Conservation (phyloP, 768 basidiomycete genomes). For the Multifurca ochricompacta region DNA sequence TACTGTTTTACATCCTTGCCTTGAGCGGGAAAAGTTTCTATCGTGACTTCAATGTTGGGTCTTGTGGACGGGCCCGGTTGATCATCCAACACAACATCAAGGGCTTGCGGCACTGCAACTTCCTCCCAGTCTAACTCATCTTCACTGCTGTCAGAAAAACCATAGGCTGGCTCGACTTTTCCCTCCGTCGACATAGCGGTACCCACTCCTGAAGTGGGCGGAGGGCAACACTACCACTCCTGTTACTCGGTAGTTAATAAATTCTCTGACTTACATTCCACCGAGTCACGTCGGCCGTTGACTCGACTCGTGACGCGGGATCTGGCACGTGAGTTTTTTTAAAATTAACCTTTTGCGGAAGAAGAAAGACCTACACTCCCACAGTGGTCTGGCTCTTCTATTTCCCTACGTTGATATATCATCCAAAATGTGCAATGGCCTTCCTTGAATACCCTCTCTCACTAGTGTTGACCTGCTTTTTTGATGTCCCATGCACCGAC, state of each 20-base stretch:
- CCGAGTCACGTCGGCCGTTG: no score
- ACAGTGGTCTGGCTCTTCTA: neutral
- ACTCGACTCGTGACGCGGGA: no score
- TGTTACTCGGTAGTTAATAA: no score
- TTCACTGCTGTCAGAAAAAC: constrained; percentile 7
- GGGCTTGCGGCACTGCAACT: constrained; percentile 12
- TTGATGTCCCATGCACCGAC: neutral
- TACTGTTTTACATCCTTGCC: constrained; percentile 40
- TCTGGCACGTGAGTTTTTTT: no score
- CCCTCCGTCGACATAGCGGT: constrained; percentile 5
- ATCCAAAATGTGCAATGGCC: neutral
- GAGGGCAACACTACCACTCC: no score
- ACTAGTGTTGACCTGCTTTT: neutral
- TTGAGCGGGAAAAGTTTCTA: constrained; percentile 39
- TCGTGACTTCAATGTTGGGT: constrained; percentile 62
- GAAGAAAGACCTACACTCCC: no score
- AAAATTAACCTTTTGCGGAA: no score
- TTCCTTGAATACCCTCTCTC: neutral
- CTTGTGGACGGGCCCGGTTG: constrained; percentile 26
- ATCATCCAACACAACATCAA: neutral
- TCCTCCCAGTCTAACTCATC: constrained; percentile 22
- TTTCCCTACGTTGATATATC: neutral
- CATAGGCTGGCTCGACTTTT: neutral
- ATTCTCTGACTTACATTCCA: no score
- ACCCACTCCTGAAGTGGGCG: constrained; percentile 4